Conservation (phyloP, 371 early-diverging fungal genomes). For the Mortierella sp. region DNA sequence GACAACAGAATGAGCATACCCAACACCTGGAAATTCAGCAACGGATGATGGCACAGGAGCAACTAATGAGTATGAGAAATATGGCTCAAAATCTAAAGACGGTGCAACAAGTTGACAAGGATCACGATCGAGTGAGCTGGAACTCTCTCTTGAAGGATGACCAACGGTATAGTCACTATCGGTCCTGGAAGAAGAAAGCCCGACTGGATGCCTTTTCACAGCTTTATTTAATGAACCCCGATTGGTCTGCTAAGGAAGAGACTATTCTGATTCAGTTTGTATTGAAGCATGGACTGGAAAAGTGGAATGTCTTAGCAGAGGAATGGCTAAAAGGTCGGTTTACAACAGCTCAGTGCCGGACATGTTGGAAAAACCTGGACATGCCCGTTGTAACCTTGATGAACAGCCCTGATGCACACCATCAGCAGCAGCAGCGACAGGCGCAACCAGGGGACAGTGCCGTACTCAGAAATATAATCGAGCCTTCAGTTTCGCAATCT, state of each 20-base stretch:
- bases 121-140: slow-evolving; percentile 25
- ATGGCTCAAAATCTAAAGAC: neutral
- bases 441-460: neutral
- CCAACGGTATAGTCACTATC: slow-evolving; percentile 20
- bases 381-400: slow-evolving; percentile 25
- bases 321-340: slow-evolving; percentile 14
- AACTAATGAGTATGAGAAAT: neutral
- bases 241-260: slow-evolving; percentile 47
- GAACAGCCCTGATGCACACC: neutral
- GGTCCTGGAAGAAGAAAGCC: slow-evolving; percentile 24
- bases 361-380: slow-evolving; percentile 46
- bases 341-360: slow-evolving; percentile 28
- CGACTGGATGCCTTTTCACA: slow-evolving; percentile 16
- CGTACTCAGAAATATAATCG: neutral
- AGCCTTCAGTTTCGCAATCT: neutral
- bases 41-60: neutral
- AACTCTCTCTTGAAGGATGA: slow-evolving; percentile 20
- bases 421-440: neutral
- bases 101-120: slow-evolving; percentile 15
- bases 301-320: slow-evolving; percentile 22
- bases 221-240: slow-evolving; percentile 35
- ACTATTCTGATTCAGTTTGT: slow-evolving; percentile 43
- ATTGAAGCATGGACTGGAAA: slow-evolving; percentile 27
- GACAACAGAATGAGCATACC: slow-evolving; percentile 3
- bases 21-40: neutral